These are phyloP conservation scores for Gossypium raimondii DNA, from an alignment of 345 rosid species.

Conservation along the genomic window DNA sequence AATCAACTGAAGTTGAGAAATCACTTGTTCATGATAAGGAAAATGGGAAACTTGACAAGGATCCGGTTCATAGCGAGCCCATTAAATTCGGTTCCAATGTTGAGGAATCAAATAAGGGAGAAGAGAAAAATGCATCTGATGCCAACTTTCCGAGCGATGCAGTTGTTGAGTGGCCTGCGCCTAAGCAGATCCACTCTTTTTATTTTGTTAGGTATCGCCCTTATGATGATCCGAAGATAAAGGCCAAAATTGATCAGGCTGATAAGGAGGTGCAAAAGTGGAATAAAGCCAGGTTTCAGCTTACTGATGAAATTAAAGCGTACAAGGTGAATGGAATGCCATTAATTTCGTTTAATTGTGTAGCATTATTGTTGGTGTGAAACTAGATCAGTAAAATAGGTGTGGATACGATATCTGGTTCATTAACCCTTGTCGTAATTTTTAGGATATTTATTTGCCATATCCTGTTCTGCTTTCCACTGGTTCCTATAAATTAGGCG, in stretches of 20 bases:
- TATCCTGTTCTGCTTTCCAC: not conserved
- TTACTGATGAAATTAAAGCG: conserved; percentile 42
- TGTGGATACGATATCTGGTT: not conserved
- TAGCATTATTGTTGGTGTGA: not conserved
- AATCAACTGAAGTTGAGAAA: conserved; percentile 34
- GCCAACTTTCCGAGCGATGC: conserved; percentile 61
- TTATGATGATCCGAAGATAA: conserved; percentile 59
- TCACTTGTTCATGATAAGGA: conserved; percentile 31
- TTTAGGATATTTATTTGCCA: not conserved
- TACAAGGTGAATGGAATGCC: conserved; percentile 49
- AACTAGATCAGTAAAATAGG: not conserved
- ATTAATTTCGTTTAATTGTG: not conserved
- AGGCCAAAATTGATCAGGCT: conserved; percentile 57
- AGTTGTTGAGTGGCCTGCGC: conserved; percentile 79
- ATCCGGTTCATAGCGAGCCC: conserved; percentile 29
- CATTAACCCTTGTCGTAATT: not conserved
- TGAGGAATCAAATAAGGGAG: conserved; percentile 42
- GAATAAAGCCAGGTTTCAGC: conserved; percentile 39
- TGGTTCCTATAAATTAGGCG: not conserved
- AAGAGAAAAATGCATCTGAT: conserved; percentile 35
- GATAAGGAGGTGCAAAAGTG: conserved; percentile 52
- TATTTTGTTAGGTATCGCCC: conserved; percentile 54
- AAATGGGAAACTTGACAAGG: conserved; percentile 52
- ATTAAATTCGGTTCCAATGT: conserved; percentile 61
- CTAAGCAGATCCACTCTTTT: conserved; percentile 55